Base-by-base conservation (phyloP, 2,329 filamentous ascomycete species). In the Arachnopeziza araneosa region DNA sequence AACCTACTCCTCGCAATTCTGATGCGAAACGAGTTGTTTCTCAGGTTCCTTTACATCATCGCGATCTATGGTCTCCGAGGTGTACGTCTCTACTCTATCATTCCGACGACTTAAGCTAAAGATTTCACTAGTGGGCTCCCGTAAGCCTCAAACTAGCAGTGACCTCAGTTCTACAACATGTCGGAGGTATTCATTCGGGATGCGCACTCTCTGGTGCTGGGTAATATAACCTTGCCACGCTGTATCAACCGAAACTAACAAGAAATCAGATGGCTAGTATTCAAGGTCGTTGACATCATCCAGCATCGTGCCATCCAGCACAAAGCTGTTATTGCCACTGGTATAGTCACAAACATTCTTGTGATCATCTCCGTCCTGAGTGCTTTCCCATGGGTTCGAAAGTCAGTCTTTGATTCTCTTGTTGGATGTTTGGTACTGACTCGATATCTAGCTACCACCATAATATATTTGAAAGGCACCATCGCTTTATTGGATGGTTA, bases 401-500 rank as follows among this genome's bases (percentile, higher is more conserved):
- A 76, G 74, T 76, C n/a, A 67, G 73, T 73, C 48, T 54, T 53
- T 30, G 9, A 53, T 24, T 57, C n/a, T 26, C 30, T 51, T 58
- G 12, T 57, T 36, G 12, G n/a, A 49, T 51, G 55, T 2, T 49
- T n/a, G 44, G 48, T 53, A 55, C 61, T 68, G n/a, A 68, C 50
- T 50, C n/a, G 5, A 50, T 9, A 23, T 53, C 63, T 49, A 76
- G 74, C 63, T 69, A 73, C 59, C 72, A 76, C 63, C 75, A 77
- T 63, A 76, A 77, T 61, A 67, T 73, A 6, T 77, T 77, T 56
- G 75, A 77, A 63, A 70, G 69, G 14, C 74, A 76, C 56, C 75
- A 77, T 61, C 74, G 75, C 22, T 77, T 77, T 59, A 73, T 76
- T 24, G 75, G 75, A 23, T 77, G 75, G 75, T 59, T 76, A 4